A percentile compares a stretch with the other conserved stretches of the same genome.
Evolutionary conservation across 2,329 filamentous ascomycete genomes (phyloP).

Genomic region (Neocatenulostroma microsporum): DNA sequence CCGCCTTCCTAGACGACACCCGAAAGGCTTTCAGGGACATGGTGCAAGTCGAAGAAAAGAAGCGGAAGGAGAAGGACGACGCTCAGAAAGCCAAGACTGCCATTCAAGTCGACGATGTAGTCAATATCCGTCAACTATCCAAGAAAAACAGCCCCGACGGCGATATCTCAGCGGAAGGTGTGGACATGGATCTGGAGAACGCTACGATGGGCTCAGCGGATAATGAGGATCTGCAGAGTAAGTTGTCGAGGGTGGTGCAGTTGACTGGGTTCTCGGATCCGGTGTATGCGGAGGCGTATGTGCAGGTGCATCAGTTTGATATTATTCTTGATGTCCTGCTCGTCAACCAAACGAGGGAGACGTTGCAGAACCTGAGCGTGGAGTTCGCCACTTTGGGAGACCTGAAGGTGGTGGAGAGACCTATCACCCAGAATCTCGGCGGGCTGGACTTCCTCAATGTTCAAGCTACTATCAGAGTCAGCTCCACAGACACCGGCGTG

Average conservation of each 20-base stretch:
- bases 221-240: slow-evolving; percentile 80
- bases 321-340: slow-evolving; percentile 94
- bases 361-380: slow-evolving; percentile 90
- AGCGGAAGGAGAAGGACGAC: slow-evolving; percentile 89
- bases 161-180: slow-evolving; percentile 72
- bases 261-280: slow-evolving; percentile 96
- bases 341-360: slow-evolving; percentile 95
- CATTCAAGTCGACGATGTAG: slow-evolving; percentile 90
- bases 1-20: slow-evolving; percentile 89
- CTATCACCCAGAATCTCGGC: slow-evolving; percentile 89
- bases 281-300: slow-evolving; percentile 97
- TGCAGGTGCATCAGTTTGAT: slow-evolving; percentile 98
- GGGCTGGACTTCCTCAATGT: slow-evolving; percentile 97
- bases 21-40: slow-evolving; percentile 92
- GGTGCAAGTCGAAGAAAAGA: slow-evolving; percentile 96
- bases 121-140: slow-evolving; percentile 83
- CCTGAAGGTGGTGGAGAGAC: slow-evolving; percentile 93
- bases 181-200: slow-evolving; percentile 83
- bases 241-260: slow-evolving; percentile 92
- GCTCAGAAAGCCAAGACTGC: slow-evolving; percentile 88
- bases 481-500: slow-evolving; percentile 93
- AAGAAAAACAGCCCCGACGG: slow-evolving; percentile 83
- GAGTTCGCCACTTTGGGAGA: slow-evolving; percentile 98
- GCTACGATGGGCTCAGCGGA: slow-evolving; percentile 84
- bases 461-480: slow-evolving; percentile 97